Evolutionary conservation across 2,329 filamentous ascomycete genomes (phyloP), one percentile per base, ranked within the genome.

Genomic region (Basipetospora chlamydospora): DNA sequence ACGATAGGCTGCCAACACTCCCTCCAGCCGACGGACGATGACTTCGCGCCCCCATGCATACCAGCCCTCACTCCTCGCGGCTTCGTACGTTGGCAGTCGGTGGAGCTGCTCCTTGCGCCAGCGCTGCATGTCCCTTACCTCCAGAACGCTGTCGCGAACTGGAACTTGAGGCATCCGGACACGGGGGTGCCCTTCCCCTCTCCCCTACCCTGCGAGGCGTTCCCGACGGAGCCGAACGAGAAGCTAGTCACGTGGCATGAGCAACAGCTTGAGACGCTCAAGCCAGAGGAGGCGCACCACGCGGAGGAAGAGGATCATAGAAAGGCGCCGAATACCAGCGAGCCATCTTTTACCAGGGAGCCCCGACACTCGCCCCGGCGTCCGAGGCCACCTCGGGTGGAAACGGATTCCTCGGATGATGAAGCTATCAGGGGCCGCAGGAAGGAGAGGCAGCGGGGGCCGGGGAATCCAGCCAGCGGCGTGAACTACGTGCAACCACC

Each of bases 51-150:
- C 1, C 90, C 88, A 0, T 76, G 71, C 0, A 70, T 95, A 28
- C 90, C 90, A 1, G 83, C 86, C 11, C 61, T 98, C 39, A 92
- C 88, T 25, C 66, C 70, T 0, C 73, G 75, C 49, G 90, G 90
- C 28, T 98, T 93, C 55, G 82, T 88, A 29, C 77, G 84, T 53
- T 98, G 88, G 88, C 80, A 94, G 61, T 85, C 83, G 0, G 81
- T 96, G 38, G 85, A 96, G 59, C 70, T 94, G 16, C 63, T 96
- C 25, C 70, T 96, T 2, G 82, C 78, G 2, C 90, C 90, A 0
- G 80, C 90, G 46, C 83, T 92, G 48, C 87, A 96, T 59, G 80
- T 86, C 1, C 74, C 75, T 0, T 88, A 86, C 47, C 57, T 98
- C 17, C 84, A 90, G 48, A 77, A 73, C 48, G 84, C 86, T 1